These are phyloP conservation scores for Leersia perrieri DNA, from an alignment of 176 grass and related monocot species.

Conservation along the genomic window DNA sequence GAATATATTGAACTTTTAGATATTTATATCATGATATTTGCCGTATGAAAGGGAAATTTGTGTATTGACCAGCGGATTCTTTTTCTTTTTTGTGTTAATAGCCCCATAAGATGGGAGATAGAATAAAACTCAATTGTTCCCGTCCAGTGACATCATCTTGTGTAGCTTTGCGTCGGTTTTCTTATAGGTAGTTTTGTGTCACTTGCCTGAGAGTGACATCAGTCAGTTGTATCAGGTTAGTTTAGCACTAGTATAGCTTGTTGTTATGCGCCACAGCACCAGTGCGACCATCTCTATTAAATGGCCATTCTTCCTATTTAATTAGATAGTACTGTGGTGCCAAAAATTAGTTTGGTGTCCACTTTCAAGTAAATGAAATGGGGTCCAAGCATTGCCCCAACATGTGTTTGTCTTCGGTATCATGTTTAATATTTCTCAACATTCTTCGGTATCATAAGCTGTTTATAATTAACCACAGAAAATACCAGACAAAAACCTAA, in stretches of 20 bases:
- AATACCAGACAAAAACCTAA: background rate
- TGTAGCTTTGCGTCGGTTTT: background rate
- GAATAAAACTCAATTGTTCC: background rate
- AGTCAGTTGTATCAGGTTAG: background rate
- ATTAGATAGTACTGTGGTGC: background rate
- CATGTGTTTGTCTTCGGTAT: background rate
- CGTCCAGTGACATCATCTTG: background rate
- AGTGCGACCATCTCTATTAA: background rate
- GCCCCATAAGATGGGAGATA: background rate
- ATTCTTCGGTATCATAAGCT: background rate
- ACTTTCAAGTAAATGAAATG: slow-evolving; percentile 21
- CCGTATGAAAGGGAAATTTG: background rate
- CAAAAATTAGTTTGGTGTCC: slow-evolving; percentile 24
- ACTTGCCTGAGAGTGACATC: background rate
- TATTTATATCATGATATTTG: background rate
- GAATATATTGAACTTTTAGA: background rate
- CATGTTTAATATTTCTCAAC: background rate
- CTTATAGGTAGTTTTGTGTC: background rate
- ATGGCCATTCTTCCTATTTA: background rate
- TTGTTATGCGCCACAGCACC: background rate
- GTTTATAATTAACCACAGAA: background rate
- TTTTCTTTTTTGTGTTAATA: background rate
- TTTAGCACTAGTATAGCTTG: background rate
- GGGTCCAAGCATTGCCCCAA: background rate
- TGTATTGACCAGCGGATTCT: too few species aligned